Base-by-base conservation (phyloP, 176 grass and related monocot species). In the Zoysia pacifica region DNA sequence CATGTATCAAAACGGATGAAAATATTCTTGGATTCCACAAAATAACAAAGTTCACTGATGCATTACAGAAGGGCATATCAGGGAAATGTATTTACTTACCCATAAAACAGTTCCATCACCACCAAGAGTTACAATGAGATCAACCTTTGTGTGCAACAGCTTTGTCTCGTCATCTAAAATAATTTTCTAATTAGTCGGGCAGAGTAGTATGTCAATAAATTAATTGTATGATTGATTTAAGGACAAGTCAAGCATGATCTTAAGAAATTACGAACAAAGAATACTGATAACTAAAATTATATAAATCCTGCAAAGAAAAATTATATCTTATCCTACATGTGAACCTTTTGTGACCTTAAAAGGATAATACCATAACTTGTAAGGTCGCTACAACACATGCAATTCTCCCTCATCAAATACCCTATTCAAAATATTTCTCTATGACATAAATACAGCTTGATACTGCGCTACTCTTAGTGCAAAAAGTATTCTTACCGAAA, bases 61-160 rank as follows among this genome's bases (percentile, higher is more conserved):
- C 16, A 68, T 62, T 40, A 69, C 61, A 79, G 40, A 1, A 28
- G 3, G 8, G 63, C 18, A 1, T 65, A 64, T 41, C 16, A 60
- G 78, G 78, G 2, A 54, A 2, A 7, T 62, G 15, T 47, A 69
- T 47, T 81, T 66, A 4, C 85, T 61, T 98, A 98, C 95, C 95
- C 95, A 98, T 35, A 98, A 65, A 87, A 98, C 95, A 78, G 92
- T 98, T 81, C 95, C 95, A 76, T 98, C 95, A 75, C 95, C 95
- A 0, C 95, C 95, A 72, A 98, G 95, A 68, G 92, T 97, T 77
- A 94, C 84, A 79, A 98, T 87, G 78, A 98, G 92, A 82, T 98
- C 92, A 62, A 98, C 90, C 89, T 91, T 98, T 1, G 81, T 93
- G 83, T 98, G 92, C 66, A 98, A 80, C 67, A 85, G 79, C 83